Base-by-base conservation (phyloP, 2,329 filamentous ascomycete genomes). In the Triangularia setosa region DNA sequence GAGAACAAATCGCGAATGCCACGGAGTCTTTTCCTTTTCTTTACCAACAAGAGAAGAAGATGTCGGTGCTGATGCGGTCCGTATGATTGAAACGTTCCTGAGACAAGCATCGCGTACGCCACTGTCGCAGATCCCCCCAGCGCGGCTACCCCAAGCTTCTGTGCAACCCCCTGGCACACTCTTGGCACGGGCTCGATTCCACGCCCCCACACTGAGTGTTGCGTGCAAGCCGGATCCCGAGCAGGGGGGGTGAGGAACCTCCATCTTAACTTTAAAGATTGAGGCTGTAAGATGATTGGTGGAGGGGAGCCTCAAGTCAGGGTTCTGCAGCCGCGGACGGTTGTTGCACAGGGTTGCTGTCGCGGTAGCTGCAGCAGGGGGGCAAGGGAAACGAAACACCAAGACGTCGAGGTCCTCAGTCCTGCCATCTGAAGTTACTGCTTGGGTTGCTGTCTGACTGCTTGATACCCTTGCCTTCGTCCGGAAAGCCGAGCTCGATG, bases 1-100 rank as follows among this genome's bases (percentile, higher is more conserved):
- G 14, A 12, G 30, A 33, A 33, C 30, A 33, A 33, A n/a, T n/a
- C n/a, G n/a, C n/a, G n/a, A n/a, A n/a, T n/a, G n/a, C n/a, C n/a
- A n/a, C n/a, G n/a, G n/a, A n/a, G n/a, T n/a, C n/a, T n/a, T n/a
- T n/a, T n/a, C n/a, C n/a, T n/a, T n/a, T n/a, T n/a, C n/a, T n/a
- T n/a, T n/a, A n/a, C n/a, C n/a, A n/a, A 40, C 18, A 8, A n/a
- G 27, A 21, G 24, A 12, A 54, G 24, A 27, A 27, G 52, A 55
- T 27, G 25, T 55, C 67, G 69, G 69, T 58, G 52, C 23, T 44
- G 63, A 60, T 57, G 68, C 63, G 65, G 68, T 71, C 71, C 69
- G 70, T 67, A 56, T 27, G 48, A 70, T 71, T 72, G 71, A 72
- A 72, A 72, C 71, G 60, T 57, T 63, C 11, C 65, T 72, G 71